Evolutionary conservation across 2,329 filamentous ascomycete genomes (phyloP), one percentile per base, ranked within the genome.

Genomic region (Pseudophaeomoniella oleicola): DNA sequence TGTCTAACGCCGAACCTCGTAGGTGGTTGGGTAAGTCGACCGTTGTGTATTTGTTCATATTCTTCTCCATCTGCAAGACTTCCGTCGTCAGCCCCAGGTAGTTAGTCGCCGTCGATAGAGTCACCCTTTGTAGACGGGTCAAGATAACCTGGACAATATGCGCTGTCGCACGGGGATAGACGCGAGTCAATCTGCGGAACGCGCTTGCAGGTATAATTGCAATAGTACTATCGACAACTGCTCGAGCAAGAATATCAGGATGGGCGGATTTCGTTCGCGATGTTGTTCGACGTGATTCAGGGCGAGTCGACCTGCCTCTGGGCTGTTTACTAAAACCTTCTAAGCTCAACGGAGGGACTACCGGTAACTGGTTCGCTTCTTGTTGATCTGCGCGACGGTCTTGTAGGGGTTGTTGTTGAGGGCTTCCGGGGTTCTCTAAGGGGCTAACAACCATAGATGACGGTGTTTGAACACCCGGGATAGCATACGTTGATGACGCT

Each of bases 81-180:
- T 98, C 90, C 29, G 78, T 83, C 0, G 85, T 93, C 30, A 98
- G 60, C 1, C 92, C 90, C 12, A 98, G 73, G 50, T 98, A 98
- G 37, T 83, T 83, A 64, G 94, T 90, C 0, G 86, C 90, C 9
- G 92, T 96, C 0, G 87, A 82, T 37, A 98, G 74, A 0, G 90
- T 98, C 2, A 98, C 92, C 46, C 92, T 71, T 54, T 98, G 88
- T 36, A 98, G 78, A 34, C 92, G 75, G 2, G 92, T 94, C 19
- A 98, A 62, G 42, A 98, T 98, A 32, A 98, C 88, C 53, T 98
- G 90, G 4, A 98, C 86, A 44, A 98, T 96, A 51, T 98, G 92
- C 2, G 90, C 81, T 2, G 90, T 94, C 6, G 92, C 87, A 61
- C 92, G 93, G 6, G 90, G 90, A 49, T 96, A 98, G 16, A 94